These are phyloP conservation scores for Asterophora lycoperdoides DNA, from an alignment of 768 basidiomycete species.

Conservation along the genomic window DNA sequence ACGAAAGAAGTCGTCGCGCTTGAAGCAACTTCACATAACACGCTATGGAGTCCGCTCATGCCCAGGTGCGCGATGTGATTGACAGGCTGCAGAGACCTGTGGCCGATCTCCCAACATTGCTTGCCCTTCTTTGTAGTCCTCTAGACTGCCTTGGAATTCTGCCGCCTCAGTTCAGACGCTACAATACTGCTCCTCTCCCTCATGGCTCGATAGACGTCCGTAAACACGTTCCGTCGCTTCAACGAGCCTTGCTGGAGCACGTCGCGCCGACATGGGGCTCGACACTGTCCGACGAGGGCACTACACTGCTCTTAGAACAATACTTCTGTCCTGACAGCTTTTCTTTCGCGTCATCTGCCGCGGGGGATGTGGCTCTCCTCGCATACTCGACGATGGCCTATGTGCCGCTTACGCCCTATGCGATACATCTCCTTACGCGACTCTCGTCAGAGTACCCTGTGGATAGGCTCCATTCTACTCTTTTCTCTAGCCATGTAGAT, in stretches of 20 bases:
- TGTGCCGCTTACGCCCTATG: constrained; percentile 42
- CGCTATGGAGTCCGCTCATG: constrained; percentile 12
- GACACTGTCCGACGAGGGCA: constrained; percentile 45
- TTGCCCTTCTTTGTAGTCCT: constrained; percentile 54
- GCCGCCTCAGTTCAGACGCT: constrained; percentile 49
- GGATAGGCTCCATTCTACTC: constrained; percentile 55
- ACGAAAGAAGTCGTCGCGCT: background rate
- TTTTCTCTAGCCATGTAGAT: constrained; percentile 32
- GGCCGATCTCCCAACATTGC: constrained; percentile 45
- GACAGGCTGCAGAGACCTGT: constrained; percentile 43
- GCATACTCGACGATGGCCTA: constrained; percentile 67
- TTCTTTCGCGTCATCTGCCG: constrained; percentile 42
- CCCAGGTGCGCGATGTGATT: constrained; percentile 36
- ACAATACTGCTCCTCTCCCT: constrained; percentile 38
- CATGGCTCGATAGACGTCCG: constrained; percentile 26
- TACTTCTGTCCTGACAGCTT: constrained; percentile 73
- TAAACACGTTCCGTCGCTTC: constrained; percentile 53
- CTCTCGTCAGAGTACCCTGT: constrained; percentile 63
- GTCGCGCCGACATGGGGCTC: constrained; percentile 69
- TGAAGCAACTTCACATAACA: constrained; percentile 5
- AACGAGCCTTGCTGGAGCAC: constrained; percentile 57
- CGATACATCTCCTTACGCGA: constrained; percentile 48
- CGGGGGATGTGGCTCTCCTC: constrained; percentile 50
- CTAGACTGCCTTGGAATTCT: constrained; percentile 55
- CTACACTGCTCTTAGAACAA: constrained; percentile 47